Evolutionary conservation across 345 rosid species (phyloP), one percentile per base, ranked within the genome.

Genomic region (Populus alba): DNA sequence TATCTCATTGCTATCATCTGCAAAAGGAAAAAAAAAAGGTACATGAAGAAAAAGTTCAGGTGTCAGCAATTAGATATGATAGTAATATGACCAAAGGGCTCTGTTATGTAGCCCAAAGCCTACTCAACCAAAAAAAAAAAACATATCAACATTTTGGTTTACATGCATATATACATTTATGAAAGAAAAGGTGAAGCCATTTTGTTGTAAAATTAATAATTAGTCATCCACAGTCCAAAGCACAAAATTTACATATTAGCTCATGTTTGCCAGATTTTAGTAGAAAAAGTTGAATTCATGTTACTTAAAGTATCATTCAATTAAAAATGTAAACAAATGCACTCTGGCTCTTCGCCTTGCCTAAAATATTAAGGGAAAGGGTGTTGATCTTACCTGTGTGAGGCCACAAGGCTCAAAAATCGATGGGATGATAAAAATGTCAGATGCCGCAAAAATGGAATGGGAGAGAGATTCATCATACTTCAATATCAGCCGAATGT

Each of bases 331-430:
- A 17, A 16, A 75, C 9, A 47, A 47, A 47, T 35, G 9, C 23
- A 55, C 72, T 81, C 66, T 20, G 38, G 51, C 43, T 47, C 51
- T 47, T 13, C 11, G 18, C 16, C 51, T 47, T 12, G 6, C 51
- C 18, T 12, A 47, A 47, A 13, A 47, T 13, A 47, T 13, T 47
- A 12, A 13, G 51, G 51, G 51, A 47, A 47, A 15, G 5, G 79
- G 31, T 73, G 55, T 51, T 35, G 31, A 38, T 9, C 68, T 29
- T 84, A 95, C 99, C 98, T 96, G 99, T 75, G 99, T 96, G 65
- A 96, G 98, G 70, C 99, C 99, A 86, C 99, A 93, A 81, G 99
- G 99, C 87, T 96, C 99, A 77, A 96, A 93, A 77, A 93, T 88
- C 5, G 99, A 96, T 77, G 99, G 99, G 83, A 96, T 91, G 82